Conservation (phyloP, 345 rosid species). For the Heritiera littoralis region DNA sequence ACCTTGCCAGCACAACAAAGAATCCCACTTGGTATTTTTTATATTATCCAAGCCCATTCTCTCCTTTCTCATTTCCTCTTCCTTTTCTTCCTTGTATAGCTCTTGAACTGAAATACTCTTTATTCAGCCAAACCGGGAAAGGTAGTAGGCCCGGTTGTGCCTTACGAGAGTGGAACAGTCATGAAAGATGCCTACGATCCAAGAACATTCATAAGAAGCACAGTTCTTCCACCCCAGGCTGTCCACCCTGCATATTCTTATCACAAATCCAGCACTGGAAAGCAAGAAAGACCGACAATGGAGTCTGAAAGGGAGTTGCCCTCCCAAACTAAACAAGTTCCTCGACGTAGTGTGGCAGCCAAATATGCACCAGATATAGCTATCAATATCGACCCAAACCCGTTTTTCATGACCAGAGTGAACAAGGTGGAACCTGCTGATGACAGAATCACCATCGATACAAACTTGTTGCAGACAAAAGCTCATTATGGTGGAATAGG, state of each 20-base stretch:
- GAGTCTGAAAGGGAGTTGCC: conserved; percentile 51
- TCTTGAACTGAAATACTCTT: conserved; percentile 15
- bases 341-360: conserved; percentile 53
- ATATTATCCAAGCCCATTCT: background rate
- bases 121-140: conserved; percentile 68
- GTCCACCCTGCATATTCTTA: conserved; percentile 43
- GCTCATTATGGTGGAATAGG: conserved; percentile 60
- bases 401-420: conserved; percentile 71
- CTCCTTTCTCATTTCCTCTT: background rate
- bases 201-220: conserved; percentile 57
- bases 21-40: conserved; percentile 55
- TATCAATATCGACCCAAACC: conserved; percentile 75
- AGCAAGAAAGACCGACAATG: conserved; percentile 49
- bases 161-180: conserved; percentile 53
- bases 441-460: conserved; percentile 55
- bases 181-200: conserved; percentile 66
- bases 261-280: conserved; percentile 48
- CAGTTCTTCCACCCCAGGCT: conserved; percentile 49
- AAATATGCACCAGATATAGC: conserved; percentile 70
- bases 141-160: conserved; percentile 59
- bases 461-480: conserved; percentile 65
- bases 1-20: conserved; percentile 58
- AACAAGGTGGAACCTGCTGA: conserved; percentile 54
- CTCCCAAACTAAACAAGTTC: conserved; percentile 53
- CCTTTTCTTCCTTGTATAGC: background rate